Evolutionary conservation across 176 grass and related monocot species (phyloP).

Genomic region (Miscanthus lutarioriparius): DNA sequence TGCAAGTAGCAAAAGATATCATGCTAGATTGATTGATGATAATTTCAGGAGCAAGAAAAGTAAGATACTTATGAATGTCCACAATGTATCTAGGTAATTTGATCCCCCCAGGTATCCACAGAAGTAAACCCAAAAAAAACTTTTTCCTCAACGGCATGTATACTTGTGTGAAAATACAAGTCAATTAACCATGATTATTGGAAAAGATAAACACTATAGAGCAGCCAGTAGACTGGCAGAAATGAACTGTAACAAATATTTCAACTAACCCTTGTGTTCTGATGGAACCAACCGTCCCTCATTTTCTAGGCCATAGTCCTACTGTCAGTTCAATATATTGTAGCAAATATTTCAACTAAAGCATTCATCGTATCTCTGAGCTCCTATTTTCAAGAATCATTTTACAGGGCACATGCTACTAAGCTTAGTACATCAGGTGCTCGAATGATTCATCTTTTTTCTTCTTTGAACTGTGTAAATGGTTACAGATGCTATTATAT

Average conservation of each 20-base stretch:
- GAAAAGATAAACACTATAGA: background rate
- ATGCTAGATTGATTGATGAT: background rate
- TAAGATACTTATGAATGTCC: slow-evolving; percentile 1
- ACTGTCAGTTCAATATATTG: background rate
- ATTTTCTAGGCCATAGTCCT: background rate
- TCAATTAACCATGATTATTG: background rate
- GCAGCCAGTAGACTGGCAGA: background rate
- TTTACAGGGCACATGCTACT: background rate
- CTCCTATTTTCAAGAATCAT: slow-evolving; percentile 1
- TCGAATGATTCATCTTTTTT: background rate
- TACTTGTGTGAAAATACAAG: background rate
- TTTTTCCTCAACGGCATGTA: background rate
- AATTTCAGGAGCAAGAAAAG: background rate
- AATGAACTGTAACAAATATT: background rate
- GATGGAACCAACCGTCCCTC: background rate
- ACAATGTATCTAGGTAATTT: background rate
- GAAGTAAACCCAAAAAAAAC: background rate
- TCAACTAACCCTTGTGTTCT: background rate
- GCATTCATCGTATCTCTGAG: background rate
- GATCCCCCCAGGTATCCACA: background rate
- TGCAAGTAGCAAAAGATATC: background rate
- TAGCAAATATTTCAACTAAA: background rate
- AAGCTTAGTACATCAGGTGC: background rate
- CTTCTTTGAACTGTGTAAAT: background rate
- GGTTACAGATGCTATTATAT: background rate